Evolutionary conservation across 208 protist species (phyloP), one percentile per base, ranked within the genome.

Genomic region (Phytomonas serpens): DNA sequence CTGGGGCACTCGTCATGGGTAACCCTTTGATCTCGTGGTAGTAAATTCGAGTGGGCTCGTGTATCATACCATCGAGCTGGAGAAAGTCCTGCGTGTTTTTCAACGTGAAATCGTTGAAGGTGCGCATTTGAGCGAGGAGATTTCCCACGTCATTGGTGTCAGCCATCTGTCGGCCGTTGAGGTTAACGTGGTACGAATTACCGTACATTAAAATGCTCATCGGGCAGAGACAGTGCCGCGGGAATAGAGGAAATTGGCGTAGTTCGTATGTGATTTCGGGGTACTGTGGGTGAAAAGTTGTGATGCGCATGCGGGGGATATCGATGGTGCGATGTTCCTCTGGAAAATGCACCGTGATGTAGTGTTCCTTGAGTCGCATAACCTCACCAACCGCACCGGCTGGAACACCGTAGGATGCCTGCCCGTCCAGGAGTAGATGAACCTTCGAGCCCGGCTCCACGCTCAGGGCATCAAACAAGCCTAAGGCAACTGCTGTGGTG

Each of bases 61-160:
- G 92, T 68, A 95, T 84, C 78, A 95, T 85, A 64, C 88, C 86
- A 64, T 97, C 89, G n/a, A 92, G 47, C 38, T 86, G 77, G 10
- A 72, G 77, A 73, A 93, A 88, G 72, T 94, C 89, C 23, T 80
- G 79, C 4, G 80, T 85, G 76, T 90, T 84, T 61, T 81, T 74
- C n/a, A 93, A 72, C 3, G 85, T 92, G 64, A 96, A 96, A 77
- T 96, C 91, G 7, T 84, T 71, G 57, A 92, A 93, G 67, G 63
- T 72, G 61, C 87, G 85, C 87, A 94, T 91, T 51, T 75, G 78
- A n/a, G 91, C 83, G 37, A 96, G 83, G 13, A 96, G 64, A 71
- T 93, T 94, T 65, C 91, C 91, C 3, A 96, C 68, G 74, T 96
- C 89, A 79, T 96, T 96, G 33, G 91, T 96, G 75, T 96, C 89